Conservation (phyloP, 163 green algal species). For the Scenedesmus sp. region DNA sequence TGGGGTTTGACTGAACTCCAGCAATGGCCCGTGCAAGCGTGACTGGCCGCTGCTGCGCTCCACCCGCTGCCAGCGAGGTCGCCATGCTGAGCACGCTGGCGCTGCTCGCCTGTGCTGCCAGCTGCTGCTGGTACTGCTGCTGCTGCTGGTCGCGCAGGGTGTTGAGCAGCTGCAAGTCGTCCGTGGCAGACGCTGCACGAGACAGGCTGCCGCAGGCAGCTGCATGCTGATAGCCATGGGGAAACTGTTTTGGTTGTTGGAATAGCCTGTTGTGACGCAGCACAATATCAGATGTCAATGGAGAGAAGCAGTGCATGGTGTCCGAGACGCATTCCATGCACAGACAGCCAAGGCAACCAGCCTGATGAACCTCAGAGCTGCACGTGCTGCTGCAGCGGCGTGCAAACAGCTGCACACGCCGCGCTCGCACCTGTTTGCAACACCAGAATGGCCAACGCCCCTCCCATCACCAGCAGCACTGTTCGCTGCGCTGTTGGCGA, state of each 20-base stretch:
- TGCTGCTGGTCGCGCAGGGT: constrained; percentile 32
- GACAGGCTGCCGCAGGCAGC: neutral
- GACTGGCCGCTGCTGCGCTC: neutral
- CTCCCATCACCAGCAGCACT: neutral
- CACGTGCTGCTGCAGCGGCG: neutral
- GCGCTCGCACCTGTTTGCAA: constrained; percentile 14
- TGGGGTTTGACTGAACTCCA: constrained; percentile 17
- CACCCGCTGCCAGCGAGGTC: neutral
- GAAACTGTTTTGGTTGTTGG: constrained; percentile 24
- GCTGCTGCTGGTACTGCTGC: constrained; percentile 36
- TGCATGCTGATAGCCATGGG: neutral
- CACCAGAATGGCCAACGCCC: neutral
- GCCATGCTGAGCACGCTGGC: neutral
- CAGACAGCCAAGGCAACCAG: neutral
- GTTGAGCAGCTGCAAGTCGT: constrained; percentile 33
- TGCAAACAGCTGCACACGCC: neutral
- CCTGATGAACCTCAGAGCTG: neutral
- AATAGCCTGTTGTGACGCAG: constrained; percentile 24
- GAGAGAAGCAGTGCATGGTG: neutral
- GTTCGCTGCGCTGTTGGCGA: neutral
- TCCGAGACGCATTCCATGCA: neutral
- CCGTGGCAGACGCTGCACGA: neutral
- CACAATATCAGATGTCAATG: neutral
- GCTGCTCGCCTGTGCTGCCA: constrained; percentile 19
- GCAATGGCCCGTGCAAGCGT: constrained; percentile 36